Conservation (phyloP, 164 flowering plant species). For the Magnolia changhungtana region DNA sequence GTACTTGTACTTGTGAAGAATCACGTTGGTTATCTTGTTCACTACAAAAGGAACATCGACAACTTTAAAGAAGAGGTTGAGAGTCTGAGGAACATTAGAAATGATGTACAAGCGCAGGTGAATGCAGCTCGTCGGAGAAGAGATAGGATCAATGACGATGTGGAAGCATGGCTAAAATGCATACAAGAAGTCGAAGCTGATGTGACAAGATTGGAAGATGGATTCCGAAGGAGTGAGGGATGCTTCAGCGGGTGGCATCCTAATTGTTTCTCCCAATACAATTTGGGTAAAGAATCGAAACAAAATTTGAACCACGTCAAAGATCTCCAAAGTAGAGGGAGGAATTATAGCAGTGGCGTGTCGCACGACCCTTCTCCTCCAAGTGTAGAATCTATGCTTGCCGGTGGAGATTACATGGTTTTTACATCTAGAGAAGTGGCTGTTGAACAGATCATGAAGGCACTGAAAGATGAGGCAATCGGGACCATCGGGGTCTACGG, state of each 20-base stretch:
- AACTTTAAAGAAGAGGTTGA: neutral
- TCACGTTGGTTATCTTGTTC: neutral
- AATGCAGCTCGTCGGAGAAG: neutral
- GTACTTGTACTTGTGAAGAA: neutral
- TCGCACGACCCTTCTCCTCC: neutral
- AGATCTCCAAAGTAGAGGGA: neutral
- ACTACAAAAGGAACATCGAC: neutral
- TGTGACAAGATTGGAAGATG: neutral
- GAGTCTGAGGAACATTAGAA: neutral
- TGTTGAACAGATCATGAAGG: neutral
- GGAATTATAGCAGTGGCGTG: neutral
- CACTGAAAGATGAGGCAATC: conserved; percentile 8
- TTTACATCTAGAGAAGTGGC: neutral
- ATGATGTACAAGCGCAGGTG: neutral
- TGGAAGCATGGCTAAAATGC: neutral
- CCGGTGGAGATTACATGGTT: neutral
- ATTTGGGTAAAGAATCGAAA: neutral
- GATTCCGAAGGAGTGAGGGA: neutral
- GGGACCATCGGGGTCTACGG: conserved; percentile 10
- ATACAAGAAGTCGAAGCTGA: neutral
- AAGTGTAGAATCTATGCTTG: neutral
- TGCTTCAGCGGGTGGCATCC: neutral
- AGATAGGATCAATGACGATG: neutral
- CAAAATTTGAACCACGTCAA: neutral
- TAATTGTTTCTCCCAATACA: neutral